Evolutionary conservation across 2,329 filamentous ascomycete species (phyloP).

Genomic region (Neonectria ditissima): DNA sequence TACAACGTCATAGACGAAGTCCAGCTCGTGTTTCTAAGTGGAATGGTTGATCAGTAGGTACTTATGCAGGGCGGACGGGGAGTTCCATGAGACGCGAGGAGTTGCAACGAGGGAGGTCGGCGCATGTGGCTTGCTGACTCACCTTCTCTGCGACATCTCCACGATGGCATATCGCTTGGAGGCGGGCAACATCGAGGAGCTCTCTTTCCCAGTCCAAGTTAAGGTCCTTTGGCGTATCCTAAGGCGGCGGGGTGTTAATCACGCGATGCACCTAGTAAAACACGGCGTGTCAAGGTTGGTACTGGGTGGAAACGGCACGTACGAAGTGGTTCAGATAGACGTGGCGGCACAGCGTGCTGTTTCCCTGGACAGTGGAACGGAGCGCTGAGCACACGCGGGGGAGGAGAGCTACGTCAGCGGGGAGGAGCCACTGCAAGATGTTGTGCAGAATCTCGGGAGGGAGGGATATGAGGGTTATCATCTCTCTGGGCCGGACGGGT

Average conservation of each 20-base stretch:
- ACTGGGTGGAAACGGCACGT: constrained; percentile 37
- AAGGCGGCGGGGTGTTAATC: neutral
- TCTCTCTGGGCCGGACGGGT: constrained; percentile 6
- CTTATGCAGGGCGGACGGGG: neutral
- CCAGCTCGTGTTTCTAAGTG: constrained; percentile 56
- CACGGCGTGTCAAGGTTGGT: neutral
- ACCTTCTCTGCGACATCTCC: constrained; percentile 55
- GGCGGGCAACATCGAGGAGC: constrained; percentile 57
- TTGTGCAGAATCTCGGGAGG: constrained; percentile 73
- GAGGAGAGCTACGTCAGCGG: constrained; percentile 66
- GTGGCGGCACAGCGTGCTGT: constrained; percentile 69
- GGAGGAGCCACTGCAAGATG: constrained; percentile 68
- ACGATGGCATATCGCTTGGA: constrained; percentile 57
- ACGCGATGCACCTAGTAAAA: too few relatives aligned
- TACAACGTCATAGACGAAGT: constrained; percentile 61
- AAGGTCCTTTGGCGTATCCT: constrained; percentile 51
- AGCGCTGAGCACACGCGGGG: constrained; percentile 65
- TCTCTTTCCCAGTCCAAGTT: constrained; percentile 58
- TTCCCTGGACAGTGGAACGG: constrained; percentile 58
- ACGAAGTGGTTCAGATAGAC: constrained; percentile 71
- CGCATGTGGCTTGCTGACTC: constrained; percentile 17
- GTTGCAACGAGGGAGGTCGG: neutral
- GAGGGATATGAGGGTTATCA: constrained; percentile 50
- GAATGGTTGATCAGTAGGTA: constrained; percentile 4
- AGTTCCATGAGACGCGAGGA: neutral